Evolutionary conservation across 176 grass and related monocot genomes (phyloP).

Genomic region (Carex cristatella): DNA sequence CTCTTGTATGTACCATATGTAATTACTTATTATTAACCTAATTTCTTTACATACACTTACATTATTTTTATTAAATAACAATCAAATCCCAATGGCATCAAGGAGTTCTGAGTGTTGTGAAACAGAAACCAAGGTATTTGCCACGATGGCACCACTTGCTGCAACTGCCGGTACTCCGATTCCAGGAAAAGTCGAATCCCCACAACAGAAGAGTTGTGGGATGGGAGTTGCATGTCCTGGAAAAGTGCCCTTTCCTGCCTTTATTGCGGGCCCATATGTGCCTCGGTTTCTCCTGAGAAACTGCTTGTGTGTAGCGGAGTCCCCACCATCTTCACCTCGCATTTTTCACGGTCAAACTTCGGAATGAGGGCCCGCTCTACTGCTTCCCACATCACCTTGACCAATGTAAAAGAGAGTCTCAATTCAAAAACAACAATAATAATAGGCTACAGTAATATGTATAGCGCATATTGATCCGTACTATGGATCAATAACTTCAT

Average conservation of each 20-base stretch:
- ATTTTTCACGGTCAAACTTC: constrained; percentile 65
- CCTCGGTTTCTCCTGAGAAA: constrained; percentile 84
- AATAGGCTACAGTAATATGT: neutral
- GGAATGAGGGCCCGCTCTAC: constrained; percentile 71
- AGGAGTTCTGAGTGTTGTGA: constrained; percentile 87
- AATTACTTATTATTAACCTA: neutral
- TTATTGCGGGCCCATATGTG: constrained; percentile 94
- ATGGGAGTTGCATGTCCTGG: constrained; percentile 82
- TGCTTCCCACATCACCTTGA: constrained; percentile 92
- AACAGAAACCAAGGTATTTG: constrained; percentile 70
- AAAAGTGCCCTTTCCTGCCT: constrained; percentile 82
- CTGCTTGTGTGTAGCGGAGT: constrained; percentile 65
- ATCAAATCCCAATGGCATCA: constrained; percentile 73
- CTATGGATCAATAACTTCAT: too few relatives aligned
- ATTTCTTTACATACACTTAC: neutral
- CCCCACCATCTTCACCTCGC: constrained; percentile 76
- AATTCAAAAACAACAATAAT: constrained; percentile 1
- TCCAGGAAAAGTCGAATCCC: constrained; percentile 90
- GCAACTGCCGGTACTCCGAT: constrained; percentile 90
- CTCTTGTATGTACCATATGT: neutral
- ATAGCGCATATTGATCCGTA: too few relatives aligned
- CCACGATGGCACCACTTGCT: constrained; percentile 88
- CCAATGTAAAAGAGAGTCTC: constrained; percentile 16
- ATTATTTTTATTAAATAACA: neutral
- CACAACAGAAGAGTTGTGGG: constrained; percentile 87